phyloP scores from a whole-genome alignment of 345 rosid genomes.

The Brassica incana region DNA sequence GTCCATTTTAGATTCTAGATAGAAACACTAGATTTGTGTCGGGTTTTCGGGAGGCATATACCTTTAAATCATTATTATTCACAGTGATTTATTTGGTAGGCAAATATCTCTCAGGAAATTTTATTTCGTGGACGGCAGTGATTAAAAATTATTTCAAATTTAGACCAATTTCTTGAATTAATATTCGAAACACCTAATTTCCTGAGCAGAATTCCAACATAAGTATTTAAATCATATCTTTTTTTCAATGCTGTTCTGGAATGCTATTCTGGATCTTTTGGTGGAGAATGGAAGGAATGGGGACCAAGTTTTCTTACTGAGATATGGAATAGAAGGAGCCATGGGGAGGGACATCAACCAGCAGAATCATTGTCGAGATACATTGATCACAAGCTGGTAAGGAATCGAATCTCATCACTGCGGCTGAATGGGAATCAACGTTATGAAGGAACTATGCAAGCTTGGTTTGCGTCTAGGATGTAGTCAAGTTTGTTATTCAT shows the following conservation, averaged over 20 bases:
- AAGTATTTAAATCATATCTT: neutral
- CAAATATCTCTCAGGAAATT: neutral
- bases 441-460: neutral
- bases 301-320: neutral
- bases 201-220: neutral
- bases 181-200: neutral
- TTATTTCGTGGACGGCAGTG: neutral
- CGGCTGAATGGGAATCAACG: neutral
- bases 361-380: neutral
- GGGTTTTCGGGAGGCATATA: neutral
- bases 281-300: no score
- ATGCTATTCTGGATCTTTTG: no score
- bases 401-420: neutral
- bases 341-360: neutral
- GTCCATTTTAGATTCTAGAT: slow-evolving; percentile 16
- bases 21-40: slow-evolving; percentile 26
- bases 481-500: neutral
- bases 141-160: neutral
- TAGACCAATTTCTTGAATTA: neutral
- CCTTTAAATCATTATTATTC: neutral
- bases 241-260: no score
- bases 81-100: neutral
- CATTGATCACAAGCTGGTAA: neutral
- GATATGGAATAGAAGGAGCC: neutral
- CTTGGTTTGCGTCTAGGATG: neutral